Percentiles rank a stretch among this genome's conserved stretches.
Conservation (phyloP, 2,329 filamentous ascomycete genomes). For the Mycosphaerelloides madeirae region DNA sequence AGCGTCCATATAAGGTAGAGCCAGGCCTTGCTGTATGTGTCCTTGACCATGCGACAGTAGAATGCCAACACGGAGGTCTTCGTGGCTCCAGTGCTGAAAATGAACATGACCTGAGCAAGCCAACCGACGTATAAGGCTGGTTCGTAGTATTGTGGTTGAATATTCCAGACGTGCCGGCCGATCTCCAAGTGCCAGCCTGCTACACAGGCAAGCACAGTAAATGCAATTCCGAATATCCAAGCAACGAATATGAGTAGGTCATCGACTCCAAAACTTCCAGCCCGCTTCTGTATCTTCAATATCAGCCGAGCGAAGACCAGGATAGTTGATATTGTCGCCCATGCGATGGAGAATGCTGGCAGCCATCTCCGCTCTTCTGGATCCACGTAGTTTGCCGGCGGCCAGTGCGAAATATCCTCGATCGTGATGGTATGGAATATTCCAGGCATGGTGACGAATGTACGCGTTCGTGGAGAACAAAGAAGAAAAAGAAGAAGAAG, state of each 20-base stretch:
- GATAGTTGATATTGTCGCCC: slow-evolving; percentile 19
- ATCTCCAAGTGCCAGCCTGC: slow-evolving; percentile 4
- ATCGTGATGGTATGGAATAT: neutral
- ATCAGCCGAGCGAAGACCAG: slow-evolving; percentile 22
- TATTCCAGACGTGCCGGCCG: slow-evolving; percentile 35
- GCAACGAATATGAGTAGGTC: slow-evolving; percentile 18
- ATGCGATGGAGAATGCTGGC: slow-evolving; percentile 20
- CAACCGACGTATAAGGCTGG: slow-evolving; percentile 23
- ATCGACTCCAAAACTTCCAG: slow-evolving; percentile 25
- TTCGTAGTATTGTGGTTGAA: slow-evolving; percentile 13
- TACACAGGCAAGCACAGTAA: neutral
- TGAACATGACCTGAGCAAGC: slow-evolving; percentile 29
- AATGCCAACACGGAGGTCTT: slow-evolving; percentile 36
- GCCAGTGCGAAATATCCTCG: neutral
- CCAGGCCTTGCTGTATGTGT: slow-evolving; percentile 32
- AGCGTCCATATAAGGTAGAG: neutral
- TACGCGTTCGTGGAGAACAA: too few relatives aligned
- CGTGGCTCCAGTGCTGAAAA: slow-evolving; percentile 26
- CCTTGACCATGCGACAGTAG: slow-evolving; percentile 37
- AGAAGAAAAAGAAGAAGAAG: too few relatives aligned
- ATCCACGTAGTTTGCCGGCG: slow-evolving; percentile 20
- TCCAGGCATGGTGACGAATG: too few relatives aligned
- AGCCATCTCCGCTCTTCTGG: slow-evolving; percentile 28
- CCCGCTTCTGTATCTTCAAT: slow-evolving; percentile 22
- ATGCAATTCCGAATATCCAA: neutral